Conservation (phyloP, 116 monocot genomes). For the Papilionanthe hybrid region DNA sequence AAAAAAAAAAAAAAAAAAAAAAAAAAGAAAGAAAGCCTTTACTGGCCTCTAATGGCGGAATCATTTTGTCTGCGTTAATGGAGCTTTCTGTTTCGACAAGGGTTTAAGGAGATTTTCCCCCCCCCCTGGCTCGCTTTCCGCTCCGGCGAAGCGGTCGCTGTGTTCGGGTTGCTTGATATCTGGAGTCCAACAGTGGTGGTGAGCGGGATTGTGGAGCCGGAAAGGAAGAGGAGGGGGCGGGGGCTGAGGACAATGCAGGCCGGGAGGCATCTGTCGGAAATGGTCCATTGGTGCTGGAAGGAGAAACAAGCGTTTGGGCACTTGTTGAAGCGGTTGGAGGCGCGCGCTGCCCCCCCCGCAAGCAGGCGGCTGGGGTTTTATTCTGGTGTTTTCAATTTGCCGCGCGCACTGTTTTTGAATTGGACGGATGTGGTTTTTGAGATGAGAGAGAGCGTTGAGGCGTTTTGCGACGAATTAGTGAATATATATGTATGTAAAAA, state of each 20-base stretch:
- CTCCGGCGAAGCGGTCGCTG: background rate
- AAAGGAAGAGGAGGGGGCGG: slow-evolving; percentile 20
- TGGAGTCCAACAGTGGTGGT: slow-evolving; percentile 6
- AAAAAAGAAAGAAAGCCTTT: no score
- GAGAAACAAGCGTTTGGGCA: background rate
- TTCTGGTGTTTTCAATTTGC: background rate
- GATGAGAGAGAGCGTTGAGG: slow-evolving; percentile 46
- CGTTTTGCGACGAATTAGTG: slow-evolving; percentile 60
- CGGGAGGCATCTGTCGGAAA: slow-evolving; percentile 50
- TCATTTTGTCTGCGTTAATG: slow-evolving; percentile 10
- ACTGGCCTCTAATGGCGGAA: background rate
- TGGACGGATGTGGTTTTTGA: slow-evolving; percentile 28
- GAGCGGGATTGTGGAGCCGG: slow-evolving; percentile 11
- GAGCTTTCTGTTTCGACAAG: background rate
- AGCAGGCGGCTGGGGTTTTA: no score
- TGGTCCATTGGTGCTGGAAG: background rate
- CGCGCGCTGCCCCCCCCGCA: no score
- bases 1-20: no score
- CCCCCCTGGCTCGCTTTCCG: background rate
- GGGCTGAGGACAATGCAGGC: slow-evolving; percentile 57
- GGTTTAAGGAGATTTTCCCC: background rate
- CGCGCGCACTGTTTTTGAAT: background rate
- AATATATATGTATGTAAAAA: no score
- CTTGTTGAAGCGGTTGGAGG: background rate
- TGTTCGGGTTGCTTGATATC: slow-evolving; percentile 7